phyloP scores from a whole-genome alignment of 176 grass and related monocot genomes.

The Typha latifolia region DNA sequence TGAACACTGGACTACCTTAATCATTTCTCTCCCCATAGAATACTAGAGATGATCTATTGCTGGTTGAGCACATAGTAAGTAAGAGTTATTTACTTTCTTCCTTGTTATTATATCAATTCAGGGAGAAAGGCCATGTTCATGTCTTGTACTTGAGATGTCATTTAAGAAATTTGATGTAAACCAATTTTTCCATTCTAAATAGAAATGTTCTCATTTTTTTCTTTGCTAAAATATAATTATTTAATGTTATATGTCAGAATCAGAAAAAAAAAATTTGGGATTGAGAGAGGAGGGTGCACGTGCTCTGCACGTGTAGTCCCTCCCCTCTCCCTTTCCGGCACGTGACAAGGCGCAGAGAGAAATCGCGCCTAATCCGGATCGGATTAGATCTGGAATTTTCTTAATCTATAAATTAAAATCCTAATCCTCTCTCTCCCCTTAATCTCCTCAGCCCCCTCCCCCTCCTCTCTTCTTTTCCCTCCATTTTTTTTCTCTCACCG shows the following conservation, averaged over 20 bases:
- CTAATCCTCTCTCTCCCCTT: too few species aligned
- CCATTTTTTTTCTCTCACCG: too few species aligned
- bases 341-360: too few species aligned
- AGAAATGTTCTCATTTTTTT: background rate
- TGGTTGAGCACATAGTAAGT: background rate
- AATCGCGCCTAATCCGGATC: too few species aligned
- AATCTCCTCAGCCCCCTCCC: too few species aligned
- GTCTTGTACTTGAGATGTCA: background rate
- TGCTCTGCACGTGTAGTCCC: too few species aligned
- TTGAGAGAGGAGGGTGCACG: too few species aligned
- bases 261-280: too few species aligned
- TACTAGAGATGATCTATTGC: background rate
- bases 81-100: background rate
- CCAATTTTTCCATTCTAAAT: background rate
- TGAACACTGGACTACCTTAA: slow-evolving; percentile 7
- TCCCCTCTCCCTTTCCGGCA: too few species aligned
- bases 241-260: background rate
- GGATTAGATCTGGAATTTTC: too few species aligned
- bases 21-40: background rate
- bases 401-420: too few species aligned
- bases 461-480: too few species aligned
- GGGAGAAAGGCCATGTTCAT: background rate
- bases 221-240: background rate
- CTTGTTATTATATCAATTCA: background rate
- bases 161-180: background rate